A percentile compares a stretch with the other conserved stretches of the same genome.
phyloP scores from a whole-genome alignment of 2,329 filamentous ascomycete species.

The Fusarium pseudocircinatum region DNA sequence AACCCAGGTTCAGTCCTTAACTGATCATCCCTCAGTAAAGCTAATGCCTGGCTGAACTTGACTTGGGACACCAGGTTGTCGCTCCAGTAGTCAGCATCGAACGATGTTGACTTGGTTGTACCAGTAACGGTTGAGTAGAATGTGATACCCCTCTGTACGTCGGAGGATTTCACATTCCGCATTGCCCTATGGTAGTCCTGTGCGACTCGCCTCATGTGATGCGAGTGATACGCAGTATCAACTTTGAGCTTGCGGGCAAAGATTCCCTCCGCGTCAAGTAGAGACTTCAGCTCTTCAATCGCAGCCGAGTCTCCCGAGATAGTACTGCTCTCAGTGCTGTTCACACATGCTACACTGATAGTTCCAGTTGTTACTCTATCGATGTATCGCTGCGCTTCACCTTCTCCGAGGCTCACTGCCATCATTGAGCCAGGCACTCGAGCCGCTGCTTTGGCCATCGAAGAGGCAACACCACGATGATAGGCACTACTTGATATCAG shows the following conservation, averaged over 20 bases:
- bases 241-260: slow-evolving; percentile 1
- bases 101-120: not conserved
- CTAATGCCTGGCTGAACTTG: slow-evolving; percentile 1
- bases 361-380: not conserved
- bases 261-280: not conserved
- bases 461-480: not conserved
- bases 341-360: not conserved
- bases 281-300: not conserved
- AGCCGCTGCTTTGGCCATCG: not conserved
- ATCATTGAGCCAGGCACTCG: not conserved
- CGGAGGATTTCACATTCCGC: not conserved
- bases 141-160: not conserved
- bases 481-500: not conserved
- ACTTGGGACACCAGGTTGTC: not conserved
- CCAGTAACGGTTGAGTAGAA: slow-evolving; percentile 4
- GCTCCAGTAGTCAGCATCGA: not conserved
- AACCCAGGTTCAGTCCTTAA: not conserved
- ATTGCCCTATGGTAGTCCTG: not conserved
- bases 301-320: not conserved
- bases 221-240: slow-evolving; percentile 5
- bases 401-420: not conserved
- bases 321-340: not conserved
- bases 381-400: not conserved
- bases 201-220: not conserved
- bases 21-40: not conserved